A percentile compares a stretch with the other conserved stretches of the same genome.
Conservation (phyloP, 805 yeast species). For the Candida tallmaniae region DNA sequence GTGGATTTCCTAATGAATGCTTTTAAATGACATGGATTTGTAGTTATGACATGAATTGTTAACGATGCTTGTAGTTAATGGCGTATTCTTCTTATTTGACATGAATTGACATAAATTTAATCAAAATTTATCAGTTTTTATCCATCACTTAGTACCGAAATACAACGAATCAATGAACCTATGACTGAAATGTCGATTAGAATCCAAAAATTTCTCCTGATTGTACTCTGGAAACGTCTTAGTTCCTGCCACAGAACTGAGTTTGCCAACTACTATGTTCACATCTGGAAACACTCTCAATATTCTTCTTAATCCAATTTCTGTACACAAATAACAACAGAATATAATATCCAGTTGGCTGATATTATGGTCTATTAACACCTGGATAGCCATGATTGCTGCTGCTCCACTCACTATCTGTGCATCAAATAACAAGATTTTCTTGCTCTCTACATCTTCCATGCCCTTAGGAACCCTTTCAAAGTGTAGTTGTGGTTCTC, state of each 20-base stretch:
- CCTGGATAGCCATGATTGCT: conserved; percentile 89
- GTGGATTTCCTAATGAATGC: too few species aligned
- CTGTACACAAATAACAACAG: conserved; percentile 72
- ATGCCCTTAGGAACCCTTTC: conserved; percentile 55
- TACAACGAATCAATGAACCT: conserved; percentile 74
- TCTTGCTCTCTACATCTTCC: conserved; percentile 20
- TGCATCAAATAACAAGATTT: conserved; percentile 74
- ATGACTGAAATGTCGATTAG: conserved; percentile 56
- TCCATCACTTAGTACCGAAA: conserved; percentile 63
- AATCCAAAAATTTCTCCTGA: conserved; percentile 39
- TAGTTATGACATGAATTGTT: background rate
- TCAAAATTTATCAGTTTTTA: too few species aligned
- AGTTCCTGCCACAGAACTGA: conserved; percentile 40
- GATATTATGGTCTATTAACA: conserved; percentile 77
- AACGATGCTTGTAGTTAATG: too few species aligned
- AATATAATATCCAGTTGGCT: conserved; percentile 56
- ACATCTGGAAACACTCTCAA: conserved; percentile 70
- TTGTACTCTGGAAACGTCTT: conserved; percentile 19
- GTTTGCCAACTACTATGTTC: conserved; percentile 62
- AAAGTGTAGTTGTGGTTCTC: conserved; percentile 92
- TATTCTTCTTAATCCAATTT: conserved; percentile 69
- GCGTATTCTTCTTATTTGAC: too few species aligned
- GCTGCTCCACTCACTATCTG: conserved; percentile 93
- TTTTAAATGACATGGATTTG: too few species aligned
- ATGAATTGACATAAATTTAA: too few species aligned